Conservation (phyloP, 1,284 basidiomycete species). For the Marasmius fiardii region DNA sequence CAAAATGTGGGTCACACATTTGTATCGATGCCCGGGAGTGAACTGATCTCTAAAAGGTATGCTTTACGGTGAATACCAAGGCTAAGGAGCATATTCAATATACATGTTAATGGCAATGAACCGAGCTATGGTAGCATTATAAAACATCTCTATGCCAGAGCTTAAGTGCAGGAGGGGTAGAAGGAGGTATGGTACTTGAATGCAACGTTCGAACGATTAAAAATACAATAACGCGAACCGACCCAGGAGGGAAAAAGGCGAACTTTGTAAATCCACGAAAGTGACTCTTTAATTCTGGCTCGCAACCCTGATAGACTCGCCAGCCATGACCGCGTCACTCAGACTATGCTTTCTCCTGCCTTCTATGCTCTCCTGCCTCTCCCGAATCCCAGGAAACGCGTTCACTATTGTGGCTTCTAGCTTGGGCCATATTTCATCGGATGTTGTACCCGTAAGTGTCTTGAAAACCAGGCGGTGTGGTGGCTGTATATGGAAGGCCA, state of each 20-base stretch:
- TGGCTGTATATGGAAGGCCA: conserved; percentile 34
- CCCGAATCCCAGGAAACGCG: conserved; percentile 55
- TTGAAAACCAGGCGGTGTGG: conserved; percentile 56
- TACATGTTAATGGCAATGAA: not conserved
- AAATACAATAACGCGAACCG: not conserved
- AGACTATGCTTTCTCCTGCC: conserved; percentile 45
- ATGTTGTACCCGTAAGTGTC: conserved; percentile 78
- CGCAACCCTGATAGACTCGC: not conserved
- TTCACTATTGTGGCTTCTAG: conserved; percentile 59
- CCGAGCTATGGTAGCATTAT: not conserved
- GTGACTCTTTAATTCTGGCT: not conserved
- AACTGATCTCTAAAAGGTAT: conserved; percentile 42
- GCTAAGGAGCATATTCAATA: not conserved
- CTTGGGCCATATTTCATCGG: conserved; percentile 92
- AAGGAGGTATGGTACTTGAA: not conserved
- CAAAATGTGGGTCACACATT: conserved; percentile 63
- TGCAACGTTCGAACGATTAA: not conserved
- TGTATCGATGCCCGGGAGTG: conserved; percentile 3
- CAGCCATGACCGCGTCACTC: conserved; percentile 40
- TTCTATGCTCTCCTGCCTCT: conserved; percentile 42
- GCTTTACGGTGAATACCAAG: conserved; percentile 40
- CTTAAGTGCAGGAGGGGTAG: too few species aligned
- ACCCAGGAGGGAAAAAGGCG: not conserved
- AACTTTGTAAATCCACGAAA: not conserved
- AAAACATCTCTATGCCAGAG: too few species aligned